phyloP scores from a whole-genome alignment of 208 protist genomes.

The Acanthamoeba sp. region DNA sequence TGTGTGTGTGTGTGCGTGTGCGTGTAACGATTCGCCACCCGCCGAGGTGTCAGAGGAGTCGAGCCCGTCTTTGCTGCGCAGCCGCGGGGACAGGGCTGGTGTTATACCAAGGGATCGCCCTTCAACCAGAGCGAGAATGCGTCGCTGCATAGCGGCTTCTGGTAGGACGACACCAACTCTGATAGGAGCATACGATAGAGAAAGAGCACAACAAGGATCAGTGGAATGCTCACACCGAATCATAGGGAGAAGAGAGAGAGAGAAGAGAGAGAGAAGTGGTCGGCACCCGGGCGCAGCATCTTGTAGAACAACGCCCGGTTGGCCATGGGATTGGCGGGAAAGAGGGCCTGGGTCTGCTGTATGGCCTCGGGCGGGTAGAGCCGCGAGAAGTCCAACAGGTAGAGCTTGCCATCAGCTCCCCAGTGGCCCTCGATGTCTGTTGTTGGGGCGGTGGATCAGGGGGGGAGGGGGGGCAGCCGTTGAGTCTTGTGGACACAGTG shows the following conservation, averaged over 20 bases:
- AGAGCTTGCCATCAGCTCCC: slow-evolving; percentile 68
- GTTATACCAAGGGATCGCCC: slow-evolving; percentile 10
- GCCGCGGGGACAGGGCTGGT: no score
- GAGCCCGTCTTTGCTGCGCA: no score
- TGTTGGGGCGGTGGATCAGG: background rate
- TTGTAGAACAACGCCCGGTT: slow-evolving; percentile 68
- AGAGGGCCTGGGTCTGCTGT: no score
- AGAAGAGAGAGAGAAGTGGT: background rate
- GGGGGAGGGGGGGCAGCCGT: no score
- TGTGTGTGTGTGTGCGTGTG: no score
- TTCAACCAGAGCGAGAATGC: slow-evolving; percentile 60
- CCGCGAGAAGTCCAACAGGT: slow-evolving; percentile 65
- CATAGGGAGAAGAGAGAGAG: no score
- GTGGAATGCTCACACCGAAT: background rate
- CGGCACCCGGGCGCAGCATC: slow-evolving; percentile 25
- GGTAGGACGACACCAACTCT: slow-evolving; percentile 66
- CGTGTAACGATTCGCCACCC: no score
- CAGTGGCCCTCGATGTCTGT: slow-evolving; percentile 29
- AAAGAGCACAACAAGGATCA: background rate
- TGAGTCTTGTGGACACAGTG: no score
- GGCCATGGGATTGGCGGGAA: background rate
- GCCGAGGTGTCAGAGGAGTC: no score
- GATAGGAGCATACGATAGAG: background rate
- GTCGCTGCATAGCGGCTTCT: slow-evolving; percentile 56
- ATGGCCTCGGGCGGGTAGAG: slow-evolving; percentile 57